Conservation (phyloP, 2,329 filamentous ascomycete genomes). For the Penicillium italicum region DNA sequence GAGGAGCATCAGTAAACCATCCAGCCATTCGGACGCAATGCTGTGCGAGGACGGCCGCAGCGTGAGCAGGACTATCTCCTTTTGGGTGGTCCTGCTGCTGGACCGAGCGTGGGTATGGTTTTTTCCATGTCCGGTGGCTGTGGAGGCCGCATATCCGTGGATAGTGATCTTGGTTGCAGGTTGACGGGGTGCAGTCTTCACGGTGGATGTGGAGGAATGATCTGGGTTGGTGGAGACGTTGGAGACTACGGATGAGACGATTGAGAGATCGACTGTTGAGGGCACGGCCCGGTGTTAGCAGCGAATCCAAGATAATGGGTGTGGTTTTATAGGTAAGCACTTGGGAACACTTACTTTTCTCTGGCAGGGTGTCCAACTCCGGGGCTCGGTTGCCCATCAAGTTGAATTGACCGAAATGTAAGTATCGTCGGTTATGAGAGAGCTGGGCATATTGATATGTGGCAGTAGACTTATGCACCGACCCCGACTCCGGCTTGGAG, state of each 20-base stretch:
- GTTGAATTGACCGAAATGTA: slow-evolving; percentile 86
- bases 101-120: slow-evolving; percentile 32
- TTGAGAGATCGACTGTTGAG: slow-evolving; percentile 67
- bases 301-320: not conserved
- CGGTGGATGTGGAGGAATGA: slow-evolving; percentile 46
- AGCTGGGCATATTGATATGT: slow-evolving; percentile 81
- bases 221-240: slow-evolving; percentile 72
- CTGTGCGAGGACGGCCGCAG: slow-evolving; percentile 76
- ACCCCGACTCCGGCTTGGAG: slow-evolving; percentile 47
- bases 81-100: slow-evolving; percentile 37
- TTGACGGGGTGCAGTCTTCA: slow-evolving; percentile 42
- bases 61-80: slow-evolving; percentile 74
- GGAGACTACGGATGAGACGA: slow-evolving; percentile 88
- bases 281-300: slow-evolving; percentile 4
- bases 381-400: slow-evolving; percentile 62
- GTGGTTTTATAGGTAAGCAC: not conserved
- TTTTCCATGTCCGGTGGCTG: slow-evolving; percentile 35
- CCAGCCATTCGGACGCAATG: slow-evolving; percentile 91
- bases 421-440: slow-evolving; percentile 82
- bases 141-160: slow-evolving; percentile 60
- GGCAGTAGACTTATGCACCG: slow-evolving; percentile 44
- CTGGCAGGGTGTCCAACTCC: slow-evolving; percentile 65
- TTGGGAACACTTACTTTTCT: slow-evolving; percentile 58
- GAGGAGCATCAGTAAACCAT: slow-evolving; percentile 89
- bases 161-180: slow-evolving; percentile 84